These are phyloP conservation scores for Aspergillus tubingensis DNA, from an alignment of 2,329 filamentous ascomycete species.

Conservation along the genomic window DNA sequence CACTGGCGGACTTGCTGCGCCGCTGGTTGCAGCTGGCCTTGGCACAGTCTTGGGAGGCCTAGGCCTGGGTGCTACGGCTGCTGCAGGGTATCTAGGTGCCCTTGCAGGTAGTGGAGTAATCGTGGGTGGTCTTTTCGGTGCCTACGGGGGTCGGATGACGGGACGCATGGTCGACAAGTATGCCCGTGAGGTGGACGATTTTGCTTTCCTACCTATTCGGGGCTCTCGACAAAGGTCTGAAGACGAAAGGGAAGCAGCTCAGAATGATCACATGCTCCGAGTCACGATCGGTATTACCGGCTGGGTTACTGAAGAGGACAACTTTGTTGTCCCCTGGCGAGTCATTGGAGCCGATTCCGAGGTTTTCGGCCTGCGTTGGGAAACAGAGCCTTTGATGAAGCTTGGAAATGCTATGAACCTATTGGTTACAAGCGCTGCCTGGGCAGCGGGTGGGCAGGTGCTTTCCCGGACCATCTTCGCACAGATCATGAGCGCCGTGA, in stretches of 20 bases:
- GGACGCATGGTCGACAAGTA: constrained; percentile 88
- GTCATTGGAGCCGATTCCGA: constrained; percentile 73
- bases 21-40: constrained; percentile 75
- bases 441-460: constrained; percentile 73
- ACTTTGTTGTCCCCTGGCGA: constrained; percentile 77
- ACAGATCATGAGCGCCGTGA: constrained; percentile 63
- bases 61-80: constrained; percentile 71
- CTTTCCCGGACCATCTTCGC: constrained; percentile 71
- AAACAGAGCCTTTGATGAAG: constrained; percentile 73
- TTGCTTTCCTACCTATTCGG: constrained; percentile 77
- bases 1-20: constrained; percentile 76
- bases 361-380: constrained; percentile 81
- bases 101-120: constrained; percentile 77
- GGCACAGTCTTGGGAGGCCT: constrained; percentile 76
- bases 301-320: constrained; percentile 72
- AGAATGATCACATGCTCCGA: constrained; percentile 67
- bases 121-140: constrained; percentile 84
- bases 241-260: constrained; percentile 42
- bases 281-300: constrained; percentile 83
- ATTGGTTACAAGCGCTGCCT: constrained; percentile 78
- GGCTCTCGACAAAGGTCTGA: constrained; percentile 52
- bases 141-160: constrained; percentile 83
- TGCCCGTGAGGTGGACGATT: constrained; percentile 81
- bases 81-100: constrained; percentile 76
- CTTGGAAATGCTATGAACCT: constrained; percentile 76